Conservation (phyloP, 768 basidiomycete genomes). For the Serendipita sp. region DNA sequence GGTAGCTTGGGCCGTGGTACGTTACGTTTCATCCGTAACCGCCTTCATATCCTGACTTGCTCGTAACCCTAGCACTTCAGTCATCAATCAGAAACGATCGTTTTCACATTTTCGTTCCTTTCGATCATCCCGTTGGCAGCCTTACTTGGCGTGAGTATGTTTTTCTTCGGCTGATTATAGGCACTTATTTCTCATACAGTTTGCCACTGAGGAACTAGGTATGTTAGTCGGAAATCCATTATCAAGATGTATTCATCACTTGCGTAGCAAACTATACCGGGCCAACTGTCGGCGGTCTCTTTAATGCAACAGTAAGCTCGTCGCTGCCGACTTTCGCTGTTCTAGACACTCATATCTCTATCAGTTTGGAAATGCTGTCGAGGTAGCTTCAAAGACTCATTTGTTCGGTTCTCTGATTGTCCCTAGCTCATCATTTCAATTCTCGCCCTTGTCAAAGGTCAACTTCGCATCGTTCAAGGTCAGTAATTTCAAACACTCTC, state of each 20-base stretch:
- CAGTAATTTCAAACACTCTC: background rate
- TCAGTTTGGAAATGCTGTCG: conserved; percentile 1
- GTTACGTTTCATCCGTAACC: background rate
- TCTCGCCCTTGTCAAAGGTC: conserved; percentile 24
- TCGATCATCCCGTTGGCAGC: conserved; percentile 36
- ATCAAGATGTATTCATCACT: background rate
- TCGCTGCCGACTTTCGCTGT: conserved; percentile 11
- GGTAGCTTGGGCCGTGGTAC: conserved; percentile 28
- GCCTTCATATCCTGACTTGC: background rate
- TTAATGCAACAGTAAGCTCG: conserved; percentile 39
- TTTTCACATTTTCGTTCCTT: conserved; percentile 33
- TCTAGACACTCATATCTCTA: background rate
- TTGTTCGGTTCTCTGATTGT: background rate
- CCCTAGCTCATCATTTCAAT: conserved; percentile 31
- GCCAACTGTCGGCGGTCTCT: conserved; percentile 33
- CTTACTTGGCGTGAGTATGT: conserved; percentile 21
- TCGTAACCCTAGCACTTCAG: conserved; percentile 19
- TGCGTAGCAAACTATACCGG: conserved; percentile 25
- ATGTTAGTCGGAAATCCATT: background rate
- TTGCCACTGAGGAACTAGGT: conserved; percentile 35
- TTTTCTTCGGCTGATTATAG: background rate
- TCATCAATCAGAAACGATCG: conserved; percentile 28
- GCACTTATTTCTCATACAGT: conserved; percentile 8
- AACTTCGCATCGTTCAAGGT: conserved; percentile 35
- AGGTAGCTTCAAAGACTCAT: background rate